Evolutionary conservation across 805 yeast genomes (phyloP).

Genomic region (Starmerella roubikii): DNA sequence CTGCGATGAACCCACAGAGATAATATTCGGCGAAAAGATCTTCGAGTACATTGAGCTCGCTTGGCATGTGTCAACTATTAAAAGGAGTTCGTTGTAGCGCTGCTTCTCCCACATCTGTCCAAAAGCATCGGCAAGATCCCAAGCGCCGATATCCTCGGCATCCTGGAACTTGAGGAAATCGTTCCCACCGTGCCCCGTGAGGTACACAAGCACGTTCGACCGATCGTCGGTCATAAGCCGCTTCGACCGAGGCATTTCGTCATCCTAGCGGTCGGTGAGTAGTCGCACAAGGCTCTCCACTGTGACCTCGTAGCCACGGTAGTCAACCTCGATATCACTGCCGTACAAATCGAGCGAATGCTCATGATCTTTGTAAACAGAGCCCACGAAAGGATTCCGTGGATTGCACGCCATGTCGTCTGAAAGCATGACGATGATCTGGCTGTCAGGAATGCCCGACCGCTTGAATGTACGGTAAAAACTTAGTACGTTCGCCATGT

Average conservation of each 20-base stretch:
- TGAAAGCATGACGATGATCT: constrained; percentile 86
- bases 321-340: constrained; percentile 88
- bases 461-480: constrained; percentile 93
- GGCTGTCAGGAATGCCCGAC: constrained; percentile 94
- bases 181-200: constrained; percentile 98
- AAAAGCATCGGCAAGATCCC: constrained; percentile 94
- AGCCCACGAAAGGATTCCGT: constrained; percentile 88
- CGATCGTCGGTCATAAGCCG: constrained; percentile 83
- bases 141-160: constrained; percentile 91
- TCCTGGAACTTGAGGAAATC: constrained; percentile 96
- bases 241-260: constrained; percentile 84
- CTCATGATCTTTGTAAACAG: constrained; percentile 87
- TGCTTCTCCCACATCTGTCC: constrained; percentile 94
- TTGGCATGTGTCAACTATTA: constrained; percentile 98
- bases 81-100: constrained; percentile 85
- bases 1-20: constrained; percentile 85
- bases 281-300: constrained; percentile 91
- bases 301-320: constrained; percentile 94
- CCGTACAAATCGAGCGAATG: constrained; percentile 89
- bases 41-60: constrained; percentile 95
- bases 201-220: constrained; percentile 81
- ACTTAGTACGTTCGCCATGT: constrained; percentile 90
- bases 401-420: constrained; percentile 98
- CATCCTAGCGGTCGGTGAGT: constrained; percentile 90
- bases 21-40: constrained; percentile 79